Evolutionary conservation across 2,329 filamentous ascomycete species (phyloP), one percentile per base, ranked within the genome.

Genomic region (Lachnum nothofagi): DNA sequence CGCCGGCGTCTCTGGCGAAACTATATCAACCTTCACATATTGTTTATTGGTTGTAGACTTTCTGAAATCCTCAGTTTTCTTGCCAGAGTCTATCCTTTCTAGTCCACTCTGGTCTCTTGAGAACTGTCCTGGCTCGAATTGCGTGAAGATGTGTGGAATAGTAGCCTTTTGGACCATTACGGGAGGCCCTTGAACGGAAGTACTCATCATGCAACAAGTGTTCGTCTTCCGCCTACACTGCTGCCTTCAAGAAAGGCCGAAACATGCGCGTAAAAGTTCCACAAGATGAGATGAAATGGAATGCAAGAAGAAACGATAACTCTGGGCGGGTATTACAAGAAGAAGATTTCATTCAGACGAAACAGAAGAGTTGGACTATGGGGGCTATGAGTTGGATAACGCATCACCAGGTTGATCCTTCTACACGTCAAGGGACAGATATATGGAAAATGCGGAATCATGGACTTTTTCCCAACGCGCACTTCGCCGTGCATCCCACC

Each of bases 71-170:
- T 38, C 42, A 6, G 40, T 38, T 19, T 44, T 46, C 19, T 50
- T 51, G 17, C 43, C 44, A 8, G 25, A 38, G n/a, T 38, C 42
- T 16, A 19, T 35, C 40, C 34, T 44, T 17, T 47, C 40, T 10
- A 40, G 43, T 33, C 42, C 24, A 33, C 27, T 16, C 9, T 20
- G 4, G 23, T 43, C 39, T 39, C 20, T 17, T 16, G 44, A 43
- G 25, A 50, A 49, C 16, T 45, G 47, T 29, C 46, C 46, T 14
- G 46, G 46, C n/a, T 49, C 43, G 33, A 31, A 49, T 27, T 49
- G 46, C 34, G 48, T 51, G 17, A 51, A 47, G 12, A 51, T 44
- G 42, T 46, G 48, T 14, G 48, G 44, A 9, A 51, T 44, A 8
- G 31, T 19, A 22, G 37, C 20, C 10, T 42, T 41, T 25, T 47